A percentile compares a stretch with the other conserved stretches of the same genome.
Evolutionary conservation across 176 grass and related monocot genomes (phyloP).

Genomic region (Oryza coarctata): DNA sequence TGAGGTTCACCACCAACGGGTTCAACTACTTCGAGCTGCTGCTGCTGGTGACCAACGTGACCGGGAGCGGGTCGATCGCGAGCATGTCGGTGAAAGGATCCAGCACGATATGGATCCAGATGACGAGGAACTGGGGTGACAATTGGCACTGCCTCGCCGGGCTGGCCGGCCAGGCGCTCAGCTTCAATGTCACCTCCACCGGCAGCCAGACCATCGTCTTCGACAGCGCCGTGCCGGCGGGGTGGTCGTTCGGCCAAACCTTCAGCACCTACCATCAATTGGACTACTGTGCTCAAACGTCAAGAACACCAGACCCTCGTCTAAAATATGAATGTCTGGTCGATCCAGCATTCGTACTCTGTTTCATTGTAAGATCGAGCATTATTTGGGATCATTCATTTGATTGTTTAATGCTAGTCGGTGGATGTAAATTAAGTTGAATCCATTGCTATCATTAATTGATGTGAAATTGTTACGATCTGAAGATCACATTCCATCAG

Average conservation of each 20-base stretch:
- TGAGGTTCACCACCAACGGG: slow-evolving; percentile 46
- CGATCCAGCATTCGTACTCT: not conserved
- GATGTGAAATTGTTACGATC: not conserved
- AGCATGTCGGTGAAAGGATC: slow-evolving; percentile 30
- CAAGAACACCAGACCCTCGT: not conserved
- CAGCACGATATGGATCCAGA: slow-evolving; percentile 27
- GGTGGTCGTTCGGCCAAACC: slow-evolving; percentile 57
- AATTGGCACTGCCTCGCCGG: slow-evolving; percentile 26
- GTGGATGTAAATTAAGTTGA: not conserved
- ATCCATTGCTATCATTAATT: not conserved
- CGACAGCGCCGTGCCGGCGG: slow-evolving; percentile 18
- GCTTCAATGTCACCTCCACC: slow-evolving; percentile 43
- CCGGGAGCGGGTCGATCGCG: slow-evolving; percentile 30
- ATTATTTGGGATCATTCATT: not conserved
- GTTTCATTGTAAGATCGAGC: not conserved
- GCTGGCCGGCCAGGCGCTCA: slow-evolving; percentile 30
- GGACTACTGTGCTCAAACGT: slow-evolving; percentile 17
- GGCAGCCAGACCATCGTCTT: slow-evolving; percentile 43
- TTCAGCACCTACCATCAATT: slow-evolving; percentile 36
- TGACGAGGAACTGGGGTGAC: slow-evolving; percentile 56
- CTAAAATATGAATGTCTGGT: not conserved
- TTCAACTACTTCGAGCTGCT: slow-evolving; percentile 52
- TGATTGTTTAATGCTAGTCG: not conserved
- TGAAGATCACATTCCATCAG: not conserved
- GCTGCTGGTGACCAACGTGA: slow-evolving; percentile 47